Conservation (phyloP, 805 yeast species). For the Hanseniaspora lindneri region DNA sequence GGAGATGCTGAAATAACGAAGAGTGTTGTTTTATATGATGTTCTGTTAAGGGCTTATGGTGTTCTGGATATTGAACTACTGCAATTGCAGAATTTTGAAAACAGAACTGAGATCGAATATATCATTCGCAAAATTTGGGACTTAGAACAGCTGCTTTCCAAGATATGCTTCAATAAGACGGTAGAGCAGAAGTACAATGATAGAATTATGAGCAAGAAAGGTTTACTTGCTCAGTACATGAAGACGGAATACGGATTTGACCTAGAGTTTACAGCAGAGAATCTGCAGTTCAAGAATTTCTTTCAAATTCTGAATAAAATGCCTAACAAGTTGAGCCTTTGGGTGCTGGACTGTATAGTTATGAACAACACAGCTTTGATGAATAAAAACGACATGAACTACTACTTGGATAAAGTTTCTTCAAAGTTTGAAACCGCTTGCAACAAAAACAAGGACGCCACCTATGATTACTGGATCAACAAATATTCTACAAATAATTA, state of each 20-base stretch:
- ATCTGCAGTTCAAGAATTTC: slow-evolving; percentile 27
- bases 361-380: slow-evolving; percentile 22
- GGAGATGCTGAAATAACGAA: not conserved
- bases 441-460: slow-evolving; percentile 18
- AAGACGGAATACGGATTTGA: slow-evolving; percentile 26
- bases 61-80: not conserved
- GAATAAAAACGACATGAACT: slow-evolving; percentile 3
- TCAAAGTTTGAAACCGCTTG: slow-evolving; percentile 28
- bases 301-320: slow-evolving; percentile 28
- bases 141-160: slow-evolving; percentile 25
- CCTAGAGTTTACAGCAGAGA: slow-evolving; percentile 26
- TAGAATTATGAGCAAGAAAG: slow-evolving; percentile 27
- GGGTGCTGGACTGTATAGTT: slow-evolving; percentile 29
- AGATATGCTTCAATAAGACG: slow-evolving; percentile 26
- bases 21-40: slow-evolving; percentile 2
- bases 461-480: slow-evolving; percentile 28
- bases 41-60: slow-evolving; percentile 12
- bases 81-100: slow-evolving; percentile 1
- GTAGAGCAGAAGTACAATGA: slow-evolving; percentile 26
- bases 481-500: slow-evolving; percentile 31
- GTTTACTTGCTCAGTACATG: slow-evolving; percentile 25
- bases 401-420: not conserved
- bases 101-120: slow-evolving; percentile 17
- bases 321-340: slow-evolving; percentile 27
- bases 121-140: slow-evolving; percentile 26